These are phyloP conservation scores for Emmonsiellopsis sp. DNA, from an alignment of 2,329 filamentous ascomycete genomes.

Conservation along the genomic window DNA sequence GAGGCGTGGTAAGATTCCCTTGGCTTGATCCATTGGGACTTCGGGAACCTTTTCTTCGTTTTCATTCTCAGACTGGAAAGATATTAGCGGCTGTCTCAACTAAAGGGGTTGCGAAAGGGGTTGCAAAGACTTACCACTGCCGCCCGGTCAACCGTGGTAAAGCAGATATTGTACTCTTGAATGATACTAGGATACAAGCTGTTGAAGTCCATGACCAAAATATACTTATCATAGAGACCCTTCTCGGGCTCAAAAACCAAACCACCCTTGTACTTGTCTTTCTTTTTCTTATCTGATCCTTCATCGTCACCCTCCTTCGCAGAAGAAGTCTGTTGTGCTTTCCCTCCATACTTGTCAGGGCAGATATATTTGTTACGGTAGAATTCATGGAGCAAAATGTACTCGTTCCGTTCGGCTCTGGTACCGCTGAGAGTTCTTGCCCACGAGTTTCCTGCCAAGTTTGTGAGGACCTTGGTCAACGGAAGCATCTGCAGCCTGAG, in stretches of 20 bases:
- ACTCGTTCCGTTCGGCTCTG: conserved; percentile 94
- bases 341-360: conserved; percentile 84
- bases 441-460: conserved; percentile 96
- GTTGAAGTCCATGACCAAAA: conserved; percentile 99
- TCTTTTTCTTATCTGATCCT: conserved; percentile 74
- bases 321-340: conserved; percentile 61
- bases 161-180: conserved; percentile 99
- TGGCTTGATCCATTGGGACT: conserved; percentile 66
- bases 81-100: background rate
- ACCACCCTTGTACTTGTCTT: conserved; percentile 98
- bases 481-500: conserved; percentile 85
- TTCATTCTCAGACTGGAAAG: conserved; percentile 44
- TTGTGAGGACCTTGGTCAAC: conserved; percentile 89
- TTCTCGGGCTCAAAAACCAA: conserved; percentile 97
- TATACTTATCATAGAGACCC: conserved; percentile 94
- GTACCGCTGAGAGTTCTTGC: conserved; percentile 91
- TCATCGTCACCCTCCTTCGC: conserved; percentile 65
- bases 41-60: conserved; percentile 86
- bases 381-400: conserved; percentile 97
- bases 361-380: conserved; percentile 96
- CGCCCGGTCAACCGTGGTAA: conserved; percentile 84
- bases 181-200: conserved; percentile 97
- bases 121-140: conserved; percentile 49
- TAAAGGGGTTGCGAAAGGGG: background rate
- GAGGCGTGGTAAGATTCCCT: conserved; percentile 79